Base-by-base conservation (phyloP, 192 early-diverging fungal genomes). In the Glomus cerebriforme region DNA sequence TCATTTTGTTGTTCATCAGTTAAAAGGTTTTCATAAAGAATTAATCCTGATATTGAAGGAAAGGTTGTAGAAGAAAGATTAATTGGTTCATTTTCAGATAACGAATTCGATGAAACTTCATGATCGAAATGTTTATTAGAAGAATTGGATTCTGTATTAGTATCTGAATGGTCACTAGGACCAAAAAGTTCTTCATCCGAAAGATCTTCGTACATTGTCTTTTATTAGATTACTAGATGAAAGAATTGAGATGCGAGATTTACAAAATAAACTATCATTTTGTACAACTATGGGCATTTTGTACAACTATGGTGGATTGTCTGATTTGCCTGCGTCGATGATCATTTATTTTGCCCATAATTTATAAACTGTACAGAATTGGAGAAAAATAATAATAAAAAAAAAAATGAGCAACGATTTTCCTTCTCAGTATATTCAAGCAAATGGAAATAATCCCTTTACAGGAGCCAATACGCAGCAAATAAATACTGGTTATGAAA, bases 1-100 rank as follows among this genome's bases (percentile, higher is more conserved):
- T 22, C 24, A 63, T 67, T 83, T 79, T 86, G 85, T 64, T 84
- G 58, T 24, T 65, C 26, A 45, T 86, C 81, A 47, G 63, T 49
- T 45, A 86, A 75, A 35, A 79, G 75, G 31, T 83, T 47, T 32
- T 65, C 59, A 15, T 77, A 37, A 22, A 84, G 62, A 5, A 26
- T 13, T 32, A 86, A 64, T 3, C 85, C 85, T 22, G 79, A 75
- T 2, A 86, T 78, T n/a, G 17, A 37, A 3, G 54, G 62, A 7
- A 65, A 71, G 15, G 35, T 39, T 27, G 17, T 47, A 6, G 17
- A n/a, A 47, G 35, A 72, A 24, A 39, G 22, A 27, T 35, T 31
- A 15, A 15, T 39, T 26, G 39, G 34, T 35, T 71, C 37, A 43
- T 27, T 19, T 35, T 15, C n/a, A 13, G 17, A 22, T 26, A 35